Evolutionary conservation across 116 monocot species (phyloP).

Genomic region (Posidonia oceanica): DNA sequence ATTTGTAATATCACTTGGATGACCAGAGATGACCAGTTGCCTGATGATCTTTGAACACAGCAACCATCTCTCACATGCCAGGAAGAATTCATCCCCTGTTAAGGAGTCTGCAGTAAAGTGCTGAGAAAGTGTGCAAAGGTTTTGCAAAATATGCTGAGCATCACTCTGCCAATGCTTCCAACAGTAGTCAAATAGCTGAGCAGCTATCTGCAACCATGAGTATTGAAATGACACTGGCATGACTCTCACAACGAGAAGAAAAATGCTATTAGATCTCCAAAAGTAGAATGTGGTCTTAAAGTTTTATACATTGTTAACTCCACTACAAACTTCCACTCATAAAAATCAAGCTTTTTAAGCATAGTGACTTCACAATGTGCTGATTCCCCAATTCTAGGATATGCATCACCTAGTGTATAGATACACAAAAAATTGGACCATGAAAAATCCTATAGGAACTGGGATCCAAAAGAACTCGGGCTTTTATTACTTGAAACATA

Average conservation of each 20-base stretch:
- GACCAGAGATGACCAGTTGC: conserved; percentile 70
- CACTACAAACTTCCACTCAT: too few species aligned
- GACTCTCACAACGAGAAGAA: background rate
- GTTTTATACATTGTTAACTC: too few species aligned
- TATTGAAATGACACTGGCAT: background rate
- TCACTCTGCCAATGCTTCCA: conserved; percentile 95
- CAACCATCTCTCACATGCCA: conserved; percentile 89
- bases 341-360: too few species aligned
- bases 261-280: background rate
- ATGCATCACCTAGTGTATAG: too few species aligned
- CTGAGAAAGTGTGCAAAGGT: conserved; percentile 42
- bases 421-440: too few species aligned
- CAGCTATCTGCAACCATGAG: conserved; percentile 52
- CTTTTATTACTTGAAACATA: too few species aligned
- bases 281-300: background rate
- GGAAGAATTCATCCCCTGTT: conserved; percentile 38
- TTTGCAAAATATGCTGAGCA: conserved; percentile 61
- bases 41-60: conserved; percentile 73
- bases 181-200: conserved; percentile 65
- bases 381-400: too few species aligned
- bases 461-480: too few species aligned
- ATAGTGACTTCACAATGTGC: too few species aligned
- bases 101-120: conserved; percentile 21
- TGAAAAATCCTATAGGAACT: too few species aligned
- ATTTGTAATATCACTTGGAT: conserved; percentile 63